phyloP scores from a whole-genome alignment of 2,329 filamentous ascomycete genomes.

The Chrysoporthe deuterocubensis region DNA sequence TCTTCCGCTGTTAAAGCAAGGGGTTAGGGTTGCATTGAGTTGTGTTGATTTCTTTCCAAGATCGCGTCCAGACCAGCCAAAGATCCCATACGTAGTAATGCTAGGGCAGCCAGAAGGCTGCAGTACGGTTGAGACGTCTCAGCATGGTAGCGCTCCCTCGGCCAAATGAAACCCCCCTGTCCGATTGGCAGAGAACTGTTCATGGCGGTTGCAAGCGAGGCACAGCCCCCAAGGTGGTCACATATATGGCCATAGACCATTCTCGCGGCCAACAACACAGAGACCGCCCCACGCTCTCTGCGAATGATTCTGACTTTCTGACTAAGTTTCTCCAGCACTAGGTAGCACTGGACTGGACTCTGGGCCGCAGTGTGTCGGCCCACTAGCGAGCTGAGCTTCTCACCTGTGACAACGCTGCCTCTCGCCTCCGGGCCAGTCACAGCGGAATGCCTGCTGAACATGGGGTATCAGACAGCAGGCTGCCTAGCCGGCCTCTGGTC shows the following conservation, averaged over 20 bases:
- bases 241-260: constrained; percentile 10
- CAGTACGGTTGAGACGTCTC: constrained; percentile 21
- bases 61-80: background rate
- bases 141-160: constrained; percentile 6
- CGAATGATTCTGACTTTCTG: constrained; percentile 4
- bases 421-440: background rate
- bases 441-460: background rate
- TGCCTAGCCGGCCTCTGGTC: constrained; percentile 1
- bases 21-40: background rate
- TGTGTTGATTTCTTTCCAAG: background rate
- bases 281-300: constrained; percentile 9
- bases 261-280: constrained; percentile 18
- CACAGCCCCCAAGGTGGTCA: constrained; percentile 17
- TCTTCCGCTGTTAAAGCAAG: background rate
- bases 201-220: background rate
- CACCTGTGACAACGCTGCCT: constrained; percentile 7
- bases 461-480: constrained; percentile 11
- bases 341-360: background rate
- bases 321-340: background rate
- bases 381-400: constrained; percentile 12
- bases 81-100: background rate
- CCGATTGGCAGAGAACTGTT: constrained; percentile 13
- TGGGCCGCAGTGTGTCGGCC: constrained; percentile 8
- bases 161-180: background rate
- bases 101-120: constrained; percentile 3